Conservation (phyloP, 768 basidiomycete genomes). For the Hydnomerulius pinastri region DNA sequence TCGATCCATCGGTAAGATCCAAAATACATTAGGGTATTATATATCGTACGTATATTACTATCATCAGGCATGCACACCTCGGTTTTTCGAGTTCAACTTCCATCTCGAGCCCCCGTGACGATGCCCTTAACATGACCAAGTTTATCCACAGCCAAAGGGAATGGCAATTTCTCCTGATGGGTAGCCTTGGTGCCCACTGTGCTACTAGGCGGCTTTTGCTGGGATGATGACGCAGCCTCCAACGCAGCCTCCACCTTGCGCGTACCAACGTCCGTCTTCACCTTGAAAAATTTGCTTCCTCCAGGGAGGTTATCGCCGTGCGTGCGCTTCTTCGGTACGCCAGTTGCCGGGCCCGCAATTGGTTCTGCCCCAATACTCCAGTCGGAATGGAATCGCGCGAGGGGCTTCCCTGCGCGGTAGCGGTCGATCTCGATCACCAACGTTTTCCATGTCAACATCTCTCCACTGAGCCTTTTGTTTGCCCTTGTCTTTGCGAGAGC, state of each 20-base stretch:
- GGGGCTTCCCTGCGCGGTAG: slow-evolving; percentile 5
- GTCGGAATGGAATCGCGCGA: slow-evolving; percentile 18
- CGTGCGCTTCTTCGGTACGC: slow-evolving; percentile 11
- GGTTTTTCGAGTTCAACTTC: slow-evolving; percentile 34
- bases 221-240: neutral
- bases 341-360: slow-evolving; percentile 6
- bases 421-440: neutral
- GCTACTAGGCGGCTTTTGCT: neutral
- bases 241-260: slow-evolving; percentile 4
- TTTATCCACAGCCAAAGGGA: slow-evolving; percentile 23
- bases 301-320: slow-evolving; percentile 10
- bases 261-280: slow-evolving; percentile 13
- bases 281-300: slow-evolving; percentile 25
- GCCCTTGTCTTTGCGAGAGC: neutral
- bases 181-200: neutral
- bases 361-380: slow-evolving; percentile 23
- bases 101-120: slow-evolving; percentile 27
- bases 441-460: neutral
- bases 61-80: slow-evolving; percentile 5
- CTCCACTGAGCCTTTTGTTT: slow-evolving; percentile 10
- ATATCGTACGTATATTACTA: neutral
- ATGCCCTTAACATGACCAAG: slow-evolving; percentile 24
- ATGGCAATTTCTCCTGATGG: neutral
- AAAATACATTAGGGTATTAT: neutral
- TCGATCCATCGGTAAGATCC: too few relatives aligned